Evolutionary conservation across 202 grass and related monocot genomes (phyloP), one percentile per base, ranked within the genome.

Genomic region (Eragrostis tef): DNA sequence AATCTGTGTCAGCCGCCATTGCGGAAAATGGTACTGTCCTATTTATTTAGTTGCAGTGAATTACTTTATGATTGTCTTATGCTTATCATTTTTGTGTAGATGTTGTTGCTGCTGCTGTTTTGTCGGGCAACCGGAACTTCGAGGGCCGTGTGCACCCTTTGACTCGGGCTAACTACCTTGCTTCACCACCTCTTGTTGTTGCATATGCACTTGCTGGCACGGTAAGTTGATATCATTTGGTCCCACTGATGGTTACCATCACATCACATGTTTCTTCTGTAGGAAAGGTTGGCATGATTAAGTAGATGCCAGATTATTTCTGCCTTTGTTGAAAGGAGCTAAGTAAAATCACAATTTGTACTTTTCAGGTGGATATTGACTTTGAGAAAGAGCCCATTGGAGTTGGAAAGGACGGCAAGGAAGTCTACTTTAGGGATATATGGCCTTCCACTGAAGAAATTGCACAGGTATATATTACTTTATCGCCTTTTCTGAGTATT

Each of bases 151-250:
- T 98, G 62, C 95, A 98, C 84, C 92, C 95, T 31, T 80, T 98
- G 36, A 98, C 95, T 69, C 82, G 95, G 70, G 92, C 95, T 42
- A 98, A 98, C 70, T 98, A 94, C 81, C 88, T 98, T 65, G 92
- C 92, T 72, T 98, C 95, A 5, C 95, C 95, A 69, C 95, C 95
- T 79, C 88, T 98, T 74, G 95, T 98, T 82, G 95, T 98, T 80
- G 95, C 92, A 78, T 98, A 98, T 85, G 92, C 95, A 44, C 92
- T 94, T 90, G 92, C 95, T 85, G 95, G 95, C 72, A 94, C 95
- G 43, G 95, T 98, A 86, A 89, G 82, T 77, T 5, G 16, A 1
- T 63, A 43, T 56, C 14, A 66, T 82, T 74, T 74, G 46, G 13
- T 78, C 70, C 17, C 3, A 4, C 50, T 54, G 54, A 61, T 87